These are phyloP conservation scores for Verticillium albo-atrum DNA, from an alignment of 2,329 filamentous ascomycete species.

Conservation along the genomic window DNA sequence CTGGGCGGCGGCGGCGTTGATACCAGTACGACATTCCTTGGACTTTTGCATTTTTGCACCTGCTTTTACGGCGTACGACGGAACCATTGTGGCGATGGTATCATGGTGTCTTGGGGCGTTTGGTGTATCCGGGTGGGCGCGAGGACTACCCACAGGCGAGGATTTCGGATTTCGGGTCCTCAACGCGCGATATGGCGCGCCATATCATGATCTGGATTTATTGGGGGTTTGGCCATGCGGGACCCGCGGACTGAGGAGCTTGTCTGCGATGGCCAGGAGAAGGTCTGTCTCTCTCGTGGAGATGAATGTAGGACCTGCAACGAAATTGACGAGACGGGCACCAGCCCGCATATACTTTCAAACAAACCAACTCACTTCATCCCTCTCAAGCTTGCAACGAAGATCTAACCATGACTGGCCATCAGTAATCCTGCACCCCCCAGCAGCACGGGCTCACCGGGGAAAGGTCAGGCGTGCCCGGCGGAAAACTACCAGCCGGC, in stretches of 20 bases:
- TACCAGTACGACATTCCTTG: background rate
- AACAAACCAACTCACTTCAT: background rate
- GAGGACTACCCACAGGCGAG: background rate
- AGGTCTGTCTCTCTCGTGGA: too few species aligned
- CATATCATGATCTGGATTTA: background rate
- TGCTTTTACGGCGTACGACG: slow-evolving; percentile 1
- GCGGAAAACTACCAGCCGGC: too few species aligned
- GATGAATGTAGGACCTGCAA: background rate
- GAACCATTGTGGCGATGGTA: background rate
- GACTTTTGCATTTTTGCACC: background rate
- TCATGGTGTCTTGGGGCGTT: background rate
- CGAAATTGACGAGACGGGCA: background rate
- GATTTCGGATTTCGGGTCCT: background rate
- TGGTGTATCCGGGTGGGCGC: slow-evolving; percentile 2
- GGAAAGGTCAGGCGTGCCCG: too few species aligned
- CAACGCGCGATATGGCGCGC: background rate
- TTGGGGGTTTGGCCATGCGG: background rate
- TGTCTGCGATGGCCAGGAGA: background rate
- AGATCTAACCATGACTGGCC: background rate
- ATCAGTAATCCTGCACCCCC: background rate
- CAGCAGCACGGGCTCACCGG: too few species aligned
- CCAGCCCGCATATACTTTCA: background rate
- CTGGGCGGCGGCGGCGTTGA: background rate
- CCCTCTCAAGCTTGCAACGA: background rate
- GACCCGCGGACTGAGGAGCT: background rate